A percentile compares a stretch with the other conserved stretches of the same genome.
Evolutionary conservation across 2,329 filamentous ascomycete genomes (phyloP).

Genomic region (Ilyonectria destructans): DNA sequence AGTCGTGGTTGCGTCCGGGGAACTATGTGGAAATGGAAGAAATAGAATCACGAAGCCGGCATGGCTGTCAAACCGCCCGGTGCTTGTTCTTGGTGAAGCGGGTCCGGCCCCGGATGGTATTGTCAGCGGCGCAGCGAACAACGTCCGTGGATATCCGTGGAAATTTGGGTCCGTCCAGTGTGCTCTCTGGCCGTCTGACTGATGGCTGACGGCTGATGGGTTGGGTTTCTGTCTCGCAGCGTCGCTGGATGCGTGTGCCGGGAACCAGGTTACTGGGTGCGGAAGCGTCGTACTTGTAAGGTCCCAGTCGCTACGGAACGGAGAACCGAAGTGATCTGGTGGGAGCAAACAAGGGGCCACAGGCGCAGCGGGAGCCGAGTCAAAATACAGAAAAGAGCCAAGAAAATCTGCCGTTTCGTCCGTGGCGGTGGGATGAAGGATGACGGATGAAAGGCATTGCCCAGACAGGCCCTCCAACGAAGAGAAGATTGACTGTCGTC

Average conservation of each 20-base stretch:
- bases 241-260: constrained; percentile 3
- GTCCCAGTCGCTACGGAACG: neutral
- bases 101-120: neutral
- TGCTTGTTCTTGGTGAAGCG: neutral
- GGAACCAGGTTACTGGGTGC: constrained; percentile 15
- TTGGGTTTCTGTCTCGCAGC: neutral
- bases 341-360: neutral
- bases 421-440: neutral
- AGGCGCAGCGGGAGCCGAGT: neutral
- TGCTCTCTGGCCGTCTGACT: neutral
- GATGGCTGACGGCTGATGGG: neutral
- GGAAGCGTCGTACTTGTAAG: neutral
- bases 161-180: neutral
- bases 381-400: neutral
- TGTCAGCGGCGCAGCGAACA: neutral
- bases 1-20: neutral
- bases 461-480: constrained; percentile 5
- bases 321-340: neutral
- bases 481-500: constrained; percentile 13
- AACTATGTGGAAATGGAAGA: too few relatives aligned
- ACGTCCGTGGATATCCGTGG: neutral
- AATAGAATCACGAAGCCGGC: neutral
- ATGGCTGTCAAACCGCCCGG: neutral
- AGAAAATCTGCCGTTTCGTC: neutral
- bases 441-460: constrained; percentile 18